phyloP scores from a whole-genome alignment of 768 basidiomycete species.

The Amanita fuliginea region DNA sequence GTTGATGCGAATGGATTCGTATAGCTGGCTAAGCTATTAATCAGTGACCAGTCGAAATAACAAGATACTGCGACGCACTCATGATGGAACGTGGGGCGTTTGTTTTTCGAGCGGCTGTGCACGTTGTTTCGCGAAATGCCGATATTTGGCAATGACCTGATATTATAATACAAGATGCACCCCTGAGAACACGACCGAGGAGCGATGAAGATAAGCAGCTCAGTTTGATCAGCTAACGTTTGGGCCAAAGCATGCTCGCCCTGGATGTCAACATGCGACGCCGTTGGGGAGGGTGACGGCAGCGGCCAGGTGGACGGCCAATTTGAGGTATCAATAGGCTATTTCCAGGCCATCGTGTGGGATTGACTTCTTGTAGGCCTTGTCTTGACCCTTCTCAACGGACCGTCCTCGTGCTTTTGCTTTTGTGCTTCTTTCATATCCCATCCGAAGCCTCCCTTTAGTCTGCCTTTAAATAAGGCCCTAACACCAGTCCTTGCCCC shows the following conservation, averaged over 20 bases:
- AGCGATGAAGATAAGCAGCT: neutral
- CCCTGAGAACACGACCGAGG: neutral
- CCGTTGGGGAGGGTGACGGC: neutral
- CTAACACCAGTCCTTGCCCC: slow-evolving; percentile 9
- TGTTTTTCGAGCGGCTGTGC: neutral
- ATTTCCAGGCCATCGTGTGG: neutral
- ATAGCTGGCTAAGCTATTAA: slow-evolving; percentile 23
- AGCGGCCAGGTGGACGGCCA: neutral
- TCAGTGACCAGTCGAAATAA: neutral
- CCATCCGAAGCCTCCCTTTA: slow-evolving; percentile 15
- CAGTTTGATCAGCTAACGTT: neutral
- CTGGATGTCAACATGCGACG: slow-evolving; percentile 1
- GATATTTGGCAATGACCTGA: slow-evolving; percentile 10
- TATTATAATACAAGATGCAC: slow-evolving; percentile 3
- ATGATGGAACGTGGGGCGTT: slow-evolving; percentile 13
- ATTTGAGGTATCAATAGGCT: slow-evolving; percentile 2
- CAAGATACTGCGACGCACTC: slow-evolving; percentile 19
- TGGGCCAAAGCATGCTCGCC: slow-evolving; percentile 3
- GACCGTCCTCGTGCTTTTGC: slow-evolving; percentile 20
- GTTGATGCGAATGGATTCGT: slow-evolving; percentile 82
- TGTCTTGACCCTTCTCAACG: slow-evolving; percentile 7
- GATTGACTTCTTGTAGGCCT: slow-evolving; percentile 9
- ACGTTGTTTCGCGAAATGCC: slow-evolving; percentile 13
- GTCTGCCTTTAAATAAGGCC: slow-evolving; percentile 15
- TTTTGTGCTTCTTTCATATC: slow-evolving; percentile 20